Base-by-base conservation (phyloP, 345 rosid species). In the Salix exigua region DNA sequence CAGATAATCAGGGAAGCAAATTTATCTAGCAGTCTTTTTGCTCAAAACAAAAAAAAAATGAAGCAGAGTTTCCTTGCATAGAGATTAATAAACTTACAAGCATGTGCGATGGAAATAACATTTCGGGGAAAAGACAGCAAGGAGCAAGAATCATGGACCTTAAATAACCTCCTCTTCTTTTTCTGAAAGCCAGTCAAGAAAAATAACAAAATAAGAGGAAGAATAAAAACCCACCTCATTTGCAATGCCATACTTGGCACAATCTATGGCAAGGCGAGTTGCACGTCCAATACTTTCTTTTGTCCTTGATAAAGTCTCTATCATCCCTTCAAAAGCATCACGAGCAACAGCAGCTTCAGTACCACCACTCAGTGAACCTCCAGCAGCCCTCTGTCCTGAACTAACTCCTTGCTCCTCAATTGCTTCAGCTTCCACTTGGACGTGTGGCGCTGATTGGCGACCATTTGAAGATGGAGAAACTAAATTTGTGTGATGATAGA, bases 311-410 rank as follows among this genome's bases (percentile, higher is more conserved):
- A 96, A 88, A 72, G 98, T 96, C 93, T 92, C 99, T 79, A 93
- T 86, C 99, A 96, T 96, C 77, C 98, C 99, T 86, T 96, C 99
- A 85, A 96, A 92, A 75, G 98, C 89, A 86, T 96, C 99, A 70
- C 97, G 91, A 68, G 98, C 89, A 81, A 93, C 97, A 73, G 94
- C 96, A 73, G 97, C 98, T 83, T 96, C 99, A 71, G 94, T 93
- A 71, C 82, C 91, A 78, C 94, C 91, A 86, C 96, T 91, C 71
- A 96, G 82, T 62, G 99, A 92, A 75, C 90, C 91, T 73, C 90
- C 93, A 76, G 83, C 83, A 75, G 80, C 85, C 81, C 82, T 83
- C 66, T 77, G 83, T 70, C 86, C 92, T 23, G 91, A 88, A 83
- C 89, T 85, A 77, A 83, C 83, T 81, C 90, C 85, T 81, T 80